Base-by-base conservation (phyloP, 2,329 filamentous ascomycete species). In the Cordyceps cicadae region DNA sequence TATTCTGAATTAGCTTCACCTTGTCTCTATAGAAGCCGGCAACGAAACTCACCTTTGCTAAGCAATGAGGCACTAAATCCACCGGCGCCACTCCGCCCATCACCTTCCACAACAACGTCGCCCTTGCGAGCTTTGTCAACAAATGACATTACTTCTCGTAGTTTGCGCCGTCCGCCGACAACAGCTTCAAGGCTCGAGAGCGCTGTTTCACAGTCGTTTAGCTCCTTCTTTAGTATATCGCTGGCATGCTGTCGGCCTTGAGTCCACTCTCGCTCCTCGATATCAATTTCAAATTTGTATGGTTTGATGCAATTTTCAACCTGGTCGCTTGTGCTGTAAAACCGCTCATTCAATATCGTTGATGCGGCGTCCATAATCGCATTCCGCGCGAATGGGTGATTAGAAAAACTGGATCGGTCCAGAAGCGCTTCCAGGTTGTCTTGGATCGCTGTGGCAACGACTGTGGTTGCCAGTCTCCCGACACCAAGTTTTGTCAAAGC, bases 221-320 rank as follows among this genome's bases (percentile, higher is more conserved):
- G 79, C 72, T 99, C 94, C 55, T 88, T 87, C 73, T 95, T 95
- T n/a, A 99, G 77, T 1, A 94, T 86, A 9, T 79, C 81, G 45
- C 85, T 82, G 1, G 93, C 87, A 67, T 95, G 94, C 51, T 96
- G 92, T 56, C 93, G 82, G 0, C 92, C 92, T 63, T 89, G 85
- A 3, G 80, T 74, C 94, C 94, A 99, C 72, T 99, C 95, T 8
- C 86, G 81, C 45, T 92, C 89, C 69, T 96, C 91, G 50, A 99
- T 87, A 67, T 99, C 94, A 62, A 99, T 96, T 64, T 97, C 92
- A 67, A 93, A 97, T 72, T 99, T 99, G 79, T 93, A 99, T 0
- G 95, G 94, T 74, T 99, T 99, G 75, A 99, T 95, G 71, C 93
- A 99, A 71, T 97, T 97, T 74, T 99, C 94, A 1, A 99, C 90